These are phyloP conservation scores for Triticum aestivum DNA, from an alignment of 176 grass and related monocot genomes.

Conservation along the genomic window IWGSC_CS_RefSeq_v2.1 NC_057796.1:105095725-105096224, in stretches of 20 bases:
- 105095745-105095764: conserved; percentile 3
- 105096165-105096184: conserved; percentile 43
- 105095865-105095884: background rate
- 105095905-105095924: background rate
- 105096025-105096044: conserved; percentile 64
- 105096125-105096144: background rate
- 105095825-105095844: background rate
- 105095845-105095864: background rate
- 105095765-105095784: background rate
- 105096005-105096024: conserved; percentile 60
- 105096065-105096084: conserved; percentile 75
- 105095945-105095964: background rate
- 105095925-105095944: background rate
- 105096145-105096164: background rate
- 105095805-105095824: background rate
- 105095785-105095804: background rate
- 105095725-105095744: background rate
- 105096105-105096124: conserved; percentile 84
- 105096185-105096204: conserved; percentile 30
- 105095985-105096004: conserved; percentile 39
- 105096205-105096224: conserved; percentile 92
- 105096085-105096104: conserved; percentile 87
- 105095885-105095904: background rate
- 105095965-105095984: conserved; percentile 1
- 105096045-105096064: conserved; percentile 61